phyloP scores from a whole-genome alignment of 768 basidiomycete species.

The Xerocomellus intermedius region DNA sequence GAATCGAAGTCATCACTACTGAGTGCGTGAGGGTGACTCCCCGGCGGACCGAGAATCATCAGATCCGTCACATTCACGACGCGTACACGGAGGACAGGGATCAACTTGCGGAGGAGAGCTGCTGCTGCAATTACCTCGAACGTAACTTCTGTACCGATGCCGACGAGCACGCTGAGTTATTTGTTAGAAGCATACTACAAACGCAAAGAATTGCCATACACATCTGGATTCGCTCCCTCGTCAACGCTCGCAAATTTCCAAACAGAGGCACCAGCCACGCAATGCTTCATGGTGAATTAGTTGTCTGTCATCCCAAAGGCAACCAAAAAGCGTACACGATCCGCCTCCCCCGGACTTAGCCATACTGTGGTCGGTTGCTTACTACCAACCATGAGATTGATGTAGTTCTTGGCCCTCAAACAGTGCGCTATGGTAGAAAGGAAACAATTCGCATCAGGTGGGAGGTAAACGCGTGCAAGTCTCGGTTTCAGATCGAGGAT shows the following conservation, averaged over 20 bases:
- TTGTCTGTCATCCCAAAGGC: neutral
- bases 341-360: constrained; percentile 73
- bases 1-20: constrained; percentile 57
- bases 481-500: constrained; percentile 76
- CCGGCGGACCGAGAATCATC: constrained; percentile 72
- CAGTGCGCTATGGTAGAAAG: constrained; percentile 84
- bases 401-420: constrained; percentile 77
- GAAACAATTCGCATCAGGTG: constrained; percentile 89
- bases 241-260: constrained; percentile 84
- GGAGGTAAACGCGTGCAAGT: constrained; percentile 76
- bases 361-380: constrained; percentile 83
- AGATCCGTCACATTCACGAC: constrained; percentile 90
- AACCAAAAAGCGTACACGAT: constrained; percentile 42
- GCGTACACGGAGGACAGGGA: constrained; percentile 74
- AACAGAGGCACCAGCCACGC: constrained; percentile 81
- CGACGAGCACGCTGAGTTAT: constrained; percentile 64
- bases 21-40: constrained; percentile 76
- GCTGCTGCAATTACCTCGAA: constrained; percentile 89
- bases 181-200: neutral
- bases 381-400: constrained; percentile 87
- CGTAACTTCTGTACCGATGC: constrained; percentile 85
- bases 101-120: constrained; percentile 65
- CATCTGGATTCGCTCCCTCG: constrained; percentile 67
- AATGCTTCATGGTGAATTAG: constrained; percentile 50
- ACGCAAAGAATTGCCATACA: constrained; percentile 39